Percentiles rank a stretch among this genome's conserved stretches.
Evolutionary conservation across 495 filamentous ascomycete genomes (phyloP).

Genomic region (Lasiosphaeria hispida): DNA sequence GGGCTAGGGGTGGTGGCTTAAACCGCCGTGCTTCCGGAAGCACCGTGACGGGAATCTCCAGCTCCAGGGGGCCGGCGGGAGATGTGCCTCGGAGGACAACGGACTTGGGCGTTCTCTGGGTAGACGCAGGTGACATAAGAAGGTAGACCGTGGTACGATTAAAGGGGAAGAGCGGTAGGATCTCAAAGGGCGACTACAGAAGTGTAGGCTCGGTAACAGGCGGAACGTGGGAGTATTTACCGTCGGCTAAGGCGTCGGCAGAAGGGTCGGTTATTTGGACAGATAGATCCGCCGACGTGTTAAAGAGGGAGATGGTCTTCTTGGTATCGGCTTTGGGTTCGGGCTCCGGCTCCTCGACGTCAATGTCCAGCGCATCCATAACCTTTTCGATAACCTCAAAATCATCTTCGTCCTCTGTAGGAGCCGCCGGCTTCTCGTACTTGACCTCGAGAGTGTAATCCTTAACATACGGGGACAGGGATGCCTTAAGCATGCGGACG

Average conservation of each 20-base stretch:
- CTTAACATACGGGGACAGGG: slow-evolving; percentile 57
- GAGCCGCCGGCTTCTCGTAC: slow-evolving; percentile 41
- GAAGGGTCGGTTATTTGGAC: slow-evolving; percentile 33
- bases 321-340: slow-evolving; percentile 19
- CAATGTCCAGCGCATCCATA: slow-evolving; percentile 39
- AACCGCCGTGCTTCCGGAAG: too few species aligned
- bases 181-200: slow-evolving; percentile 59
- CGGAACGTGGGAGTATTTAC: slow-evolving; percentile 49
- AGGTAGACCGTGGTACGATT: slow-evolving; percentile 62
- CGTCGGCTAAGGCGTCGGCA: slow-evolving; percentile 21
- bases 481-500: slow-evolving; percentile 69
- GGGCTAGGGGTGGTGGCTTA: too few species aligned
- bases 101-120: slow-evolving; percentile 48
- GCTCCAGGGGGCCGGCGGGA: slow-evolving; percentile 52
- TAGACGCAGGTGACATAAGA: slow-evolving; percentile 50
- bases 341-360: slow-evolving; percentile 16
- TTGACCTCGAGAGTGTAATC: slow-evolving; percentile 61
- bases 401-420: slow-evolving; percentile 42
- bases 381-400: slow-evolving; percentile 59
- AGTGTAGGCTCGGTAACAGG: slow-evolving; percentile 49
- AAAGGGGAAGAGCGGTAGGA: slow-evolving; percentile 65
- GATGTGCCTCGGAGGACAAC: slow-evolving; percentile 57
- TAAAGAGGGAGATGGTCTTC: slow-evolving; percentile 58
- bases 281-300: slow-evolving; percentile 43
- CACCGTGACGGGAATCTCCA: slow-evolving; percentile 60